Conservation (phyloP, 2,329 filamentous ascomycete species). For the Magnaporthiopsis incrustans region DNA sequence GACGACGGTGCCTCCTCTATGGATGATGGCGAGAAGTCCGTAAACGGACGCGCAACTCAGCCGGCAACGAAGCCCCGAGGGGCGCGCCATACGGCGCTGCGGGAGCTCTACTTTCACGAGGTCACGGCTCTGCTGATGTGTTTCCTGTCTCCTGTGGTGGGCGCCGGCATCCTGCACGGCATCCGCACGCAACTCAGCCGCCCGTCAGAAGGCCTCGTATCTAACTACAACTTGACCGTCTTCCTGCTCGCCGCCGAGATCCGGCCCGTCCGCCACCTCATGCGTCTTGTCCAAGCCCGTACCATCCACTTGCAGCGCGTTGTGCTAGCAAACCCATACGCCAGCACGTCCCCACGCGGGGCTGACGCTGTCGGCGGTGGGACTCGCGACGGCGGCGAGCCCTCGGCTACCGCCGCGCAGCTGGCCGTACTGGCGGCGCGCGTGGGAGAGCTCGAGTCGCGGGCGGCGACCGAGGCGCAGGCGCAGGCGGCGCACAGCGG, state of each 20-base stretch:
- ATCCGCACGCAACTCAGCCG: constrained; percentile 75
- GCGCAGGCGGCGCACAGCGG: constrained; percentile 9
- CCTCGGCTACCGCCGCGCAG: constrained; percentile 27
- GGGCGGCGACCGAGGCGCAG: constrained; percentile 32
- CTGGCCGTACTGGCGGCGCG: constrained; percentile 54
- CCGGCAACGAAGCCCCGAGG: constrained; percentile 2
- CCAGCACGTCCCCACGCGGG: not conserved
- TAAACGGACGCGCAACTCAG: constrained; percentile 1
- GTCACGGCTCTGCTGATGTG: constrained; percentile 66
- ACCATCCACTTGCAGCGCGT: constrained; percentile 76
- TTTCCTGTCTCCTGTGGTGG: constrained; percentile 68
- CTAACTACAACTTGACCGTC: constrained; percentile 86
- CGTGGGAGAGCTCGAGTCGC: constrained; percentile 61
- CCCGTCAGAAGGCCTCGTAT: constrained; percentile 79
- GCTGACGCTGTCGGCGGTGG: constrained; percentile 14
- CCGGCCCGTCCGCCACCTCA: constrained; percentile 70
- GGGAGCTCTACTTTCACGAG: constrained; percentile 68
- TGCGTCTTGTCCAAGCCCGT: constrained; percentile 70
- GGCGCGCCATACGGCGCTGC: constrained; percentile 31
- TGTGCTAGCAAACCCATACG: constrained; percentile 47
- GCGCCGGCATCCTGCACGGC: constrained; percentile 76
- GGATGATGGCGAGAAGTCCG: constrained; percentile 1
- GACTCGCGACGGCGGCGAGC: constrained; percentile 22
- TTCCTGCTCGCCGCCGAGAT: constrained; percentile 85
- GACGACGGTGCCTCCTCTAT: not conserved